phyloP scores from a whole-genome alignment of 2,329 filamentous ascomycete species.

The Metarhizium anisopliae region DNA sequence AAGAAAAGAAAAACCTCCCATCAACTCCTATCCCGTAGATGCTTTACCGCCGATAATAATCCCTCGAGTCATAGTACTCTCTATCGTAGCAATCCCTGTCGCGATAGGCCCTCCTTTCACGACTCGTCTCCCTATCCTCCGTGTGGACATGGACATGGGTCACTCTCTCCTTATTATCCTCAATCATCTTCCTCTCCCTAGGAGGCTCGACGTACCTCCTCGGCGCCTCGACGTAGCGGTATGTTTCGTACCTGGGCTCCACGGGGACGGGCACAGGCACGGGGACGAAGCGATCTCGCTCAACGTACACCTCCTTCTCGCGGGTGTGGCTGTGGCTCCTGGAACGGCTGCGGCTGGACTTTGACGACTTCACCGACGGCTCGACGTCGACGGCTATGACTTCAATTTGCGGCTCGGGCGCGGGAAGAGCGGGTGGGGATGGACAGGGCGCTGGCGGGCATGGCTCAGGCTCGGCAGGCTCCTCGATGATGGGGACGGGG shows the following conservation, averaged over 20 bases:
- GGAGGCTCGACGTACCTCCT: constrained; percentile 22
- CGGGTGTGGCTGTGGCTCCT: constrained; percentile 16
- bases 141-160: constrained; percentile 20
- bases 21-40: background rate
- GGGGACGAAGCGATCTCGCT: constrained; percentile 40
- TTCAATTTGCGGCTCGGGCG: constrained; percentile 23
- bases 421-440: background rate
- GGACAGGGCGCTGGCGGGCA: background rate
- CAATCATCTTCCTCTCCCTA: constrained; percentile 23
- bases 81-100: background rate
- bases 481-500: constrained; percentile 6
- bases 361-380: constrained; percentile 13
- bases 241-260: constrained; percentile 36
- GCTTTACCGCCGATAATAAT: constrained; percentile 5
- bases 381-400: constrained; percentile 31
- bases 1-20: no score
- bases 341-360: constrained; percentile 19
- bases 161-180: constrained; percentile 12
- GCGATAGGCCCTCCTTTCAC: constrained; percentile 12
- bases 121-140: constrained; percentile 21
- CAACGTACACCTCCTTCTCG: constrained; percentile 40
- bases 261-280: constrained; percentile 28
- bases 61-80: constrained; percentile 2
- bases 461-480: background rate
- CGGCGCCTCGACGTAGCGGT: constrained; percentile 43